A percentile compares a stretch with the other conserved stretches of the same genome.
phyloP scores from a whole-genome alignment of 2,329 filamentous ascomycete genomes.

The Sclerotinia spermophila region DNA sequence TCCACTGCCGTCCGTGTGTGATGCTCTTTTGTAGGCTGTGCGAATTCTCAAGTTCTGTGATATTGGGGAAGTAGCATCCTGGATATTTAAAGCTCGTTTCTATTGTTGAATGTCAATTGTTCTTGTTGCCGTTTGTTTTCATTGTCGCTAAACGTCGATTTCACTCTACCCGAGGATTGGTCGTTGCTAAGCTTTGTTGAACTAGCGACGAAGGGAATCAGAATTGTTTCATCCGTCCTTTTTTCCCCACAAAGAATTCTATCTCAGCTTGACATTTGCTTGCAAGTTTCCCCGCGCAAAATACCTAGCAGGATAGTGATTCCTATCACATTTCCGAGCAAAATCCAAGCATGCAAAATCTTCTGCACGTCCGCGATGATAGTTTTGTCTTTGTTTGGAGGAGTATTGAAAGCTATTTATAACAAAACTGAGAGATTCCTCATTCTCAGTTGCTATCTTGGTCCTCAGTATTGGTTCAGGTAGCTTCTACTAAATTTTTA shows the following conservation, averaged over 20 bases:
- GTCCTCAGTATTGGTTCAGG: rapidly evolving
- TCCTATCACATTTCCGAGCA: neutral
- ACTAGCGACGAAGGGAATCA: no score
- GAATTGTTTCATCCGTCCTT: no score
- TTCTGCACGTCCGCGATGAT: neutral
- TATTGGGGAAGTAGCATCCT: neutral
- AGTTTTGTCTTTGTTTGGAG: neutral
- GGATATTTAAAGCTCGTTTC: neutral
- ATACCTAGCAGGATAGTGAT: neutral
- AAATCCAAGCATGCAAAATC: neutral
- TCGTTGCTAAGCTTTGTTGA: no score
- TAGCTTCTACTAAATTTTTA: neutral
- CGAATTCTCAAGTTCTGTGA: neutral
- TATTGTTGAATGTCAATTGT: no score
- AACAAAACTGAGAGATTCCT: neutral
- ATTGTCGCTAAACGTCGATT: no score
- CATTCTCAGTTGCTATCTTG: no score
- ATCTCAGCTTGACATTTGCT: no score
- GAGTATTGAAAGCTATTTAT: neutral
- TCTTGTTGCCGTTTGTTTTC: no score
- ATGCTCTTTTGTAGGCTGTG: no score
- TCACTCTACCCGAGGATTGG: no score
- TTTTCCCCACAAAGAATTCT: no score
- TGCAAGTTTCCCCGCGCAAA: neutral
- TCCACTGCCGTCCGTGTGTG: neutral